A percentile compares a stretch with the other conserved stretches of the same genome.
Conservation (phyloP, 225 moss, liverwort and hornwort species). For the Physcomitrellopsis africana region DNA sequence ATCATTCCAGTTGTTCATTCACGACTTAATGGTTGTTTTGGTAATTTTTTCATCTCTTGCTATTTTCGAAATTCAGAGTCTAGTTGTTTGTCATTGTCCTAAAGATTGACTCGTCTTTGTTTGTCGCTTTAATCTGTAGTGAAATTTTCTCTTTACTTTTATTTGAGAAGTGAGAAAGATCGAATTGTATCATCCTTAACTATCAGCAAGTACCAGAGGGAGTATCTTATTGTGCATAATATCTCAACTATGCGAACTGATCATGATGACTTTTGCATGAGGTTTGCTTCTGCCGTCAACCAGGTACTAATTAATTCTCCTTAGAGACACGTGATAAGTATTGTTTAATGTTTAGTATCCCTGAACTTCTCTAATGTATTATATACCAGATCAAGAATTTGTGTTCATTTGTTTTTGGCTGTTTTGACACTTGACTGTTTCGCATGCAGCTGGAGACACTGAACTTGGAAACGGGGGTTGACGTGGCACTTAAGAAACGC, state of each 20-base stretch:
- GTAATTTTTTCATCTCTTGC: background rate
- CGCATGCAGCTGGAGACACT: slow-evolving; percentile 67
- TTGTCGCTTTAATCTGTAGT: background rate
- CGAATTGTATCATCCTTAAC: slow-evolving; percentile 57
- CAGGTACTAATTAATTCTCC: slow-evolving; percentile 49
- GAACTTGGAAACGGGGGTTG: slow-evolving; percentile 55
- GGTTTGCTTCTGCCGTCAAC: slow-evolving; percentile 84
- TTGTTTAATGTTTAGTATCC: background rate
- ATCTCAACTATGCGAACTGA: slow-evolving; percentile 70
- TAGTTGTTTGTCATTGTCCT: background rate
- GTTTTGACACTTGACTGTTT: slow-evolving; percentile 3
- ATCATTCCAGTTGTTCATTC: slow-evolving; percentile 12
- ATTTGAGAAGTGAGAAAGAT: slow-evolving; percentile 10
- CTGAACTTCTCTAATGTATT: background rate
- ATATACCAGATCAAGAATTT: background rate
- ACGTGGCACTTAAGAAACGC: slow-evolving; percentile 48
- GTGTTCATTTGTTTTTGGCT: background rate
- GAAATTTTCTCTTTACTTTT: background rate
- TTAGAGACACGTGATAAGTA: background rate
- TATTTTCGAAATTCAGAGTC: background rate
- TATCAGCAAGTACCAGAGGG: slow-evolving; percentile 93
- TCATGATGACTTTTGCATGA: slow-evolving; percentile 91
- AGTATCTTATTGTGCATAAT: slow-evolving; percentile 85
- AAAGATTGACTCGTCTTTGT: background rate
- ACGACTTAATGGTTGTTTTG: background rate